Percentiles rank a stretch among this genome's conserved stretches.
These are phyloP conservation scores for Lecanicillium sp. DNA, from an alignment of 2,329 filamentous ascomycete species.

Conservation along the genomic window DNA sequence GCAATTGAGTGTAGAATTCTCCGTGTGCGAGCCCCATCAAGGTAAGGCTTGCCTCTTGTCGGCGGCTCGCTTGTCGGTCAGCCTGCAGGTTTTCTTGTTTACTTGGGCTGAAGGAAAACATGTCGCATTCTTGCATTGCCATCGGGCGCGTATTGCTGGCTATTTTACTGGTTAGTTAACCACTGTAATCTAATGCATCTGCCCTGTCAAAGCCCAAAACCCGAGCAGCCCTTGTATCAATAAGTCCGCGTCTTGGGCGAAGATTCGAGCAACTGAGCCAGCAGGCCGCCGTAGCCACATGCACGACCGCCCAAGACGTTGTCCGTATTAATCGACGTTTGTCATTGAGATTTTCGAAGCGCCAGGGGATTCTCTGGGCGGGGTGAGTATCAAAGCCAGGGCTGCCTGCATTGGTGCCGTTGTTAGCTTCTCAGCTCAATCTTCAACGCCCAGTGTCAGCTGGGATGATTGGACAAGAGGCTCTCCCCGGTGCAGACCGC, in stretches of 20 bases:
- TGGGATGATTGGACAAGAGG: slow-evolving; percentile 4
- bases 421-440: neutral
- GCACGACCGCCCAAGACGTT: neutral
- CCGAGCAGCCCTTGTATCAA: no score
- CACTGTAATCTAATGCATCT: no score
- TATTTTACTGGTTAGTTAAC: no score
- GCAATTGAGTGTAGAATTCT: neutral
- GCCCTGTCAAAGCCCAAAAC: no score
- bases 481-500: neutral
- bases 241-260: no score
- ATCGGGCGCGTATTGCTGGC: no score
- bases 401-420: neutral
- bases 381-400: neutral
- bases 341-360: neutral
- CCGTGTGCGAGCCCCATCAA: slow-evolving; percentile 1
- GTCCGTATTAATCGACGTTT: neutral
- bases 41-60: slow-evolving; percentile 3
- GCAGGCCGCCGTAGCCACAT: neutral
- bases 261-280: no score
- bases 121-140: no score
- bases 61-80: neutral
- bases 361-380: neutral
- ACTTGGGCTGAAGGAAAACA: no score
- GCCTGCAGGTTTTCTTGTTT: no score
- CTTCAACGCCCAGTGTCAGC: neutral